Evolutionary conservation across 179 eudicot genomes (phyloP).

Genomic region (Silene noctiflora): DNA sequence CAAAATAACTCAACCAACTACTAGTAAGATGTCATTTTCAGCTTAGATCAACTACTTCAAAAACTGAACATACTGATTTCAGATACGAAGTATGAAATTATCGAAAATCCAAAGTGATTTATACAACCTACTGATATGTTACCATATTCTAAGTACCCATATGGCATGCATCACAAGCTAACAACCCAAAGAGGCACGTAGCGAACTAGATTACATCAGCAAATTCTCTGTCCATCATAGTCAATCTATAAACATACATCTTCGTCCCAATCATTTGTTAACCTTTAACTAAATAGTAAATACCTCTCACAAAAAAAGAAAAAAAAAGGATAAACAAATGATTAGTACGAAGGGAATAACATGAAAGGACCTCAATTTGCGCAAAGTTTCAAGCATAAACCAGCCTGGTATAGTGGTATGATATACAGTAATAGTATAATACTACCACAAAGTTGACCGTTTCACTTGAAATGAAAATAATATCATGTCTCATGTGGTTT

Average conservation of each 20-base stretch:
- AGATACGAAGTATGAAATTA: background rate
- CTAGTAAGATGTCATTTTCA: constrained; percentile 6
- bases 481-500: constrained; percentile 27
- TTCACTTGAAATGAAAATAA: constrained; percentile 12
- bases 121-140: background rate
- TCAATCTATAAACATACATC: background rate
- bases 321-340: too few species aligned
- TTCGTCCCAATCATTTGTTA: too few species aligned
- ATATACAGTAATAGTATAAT: background rate
- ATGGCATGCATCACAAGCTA: background rate
- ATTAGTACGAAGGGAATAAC: constrained; percentile 1
- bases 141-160: background rate
- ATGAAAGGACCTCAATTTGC: constrained; percentile 6
- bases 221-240: background rate
- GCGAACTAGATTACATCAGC: background rate
- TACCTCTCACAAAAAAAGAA: too few species aligned
- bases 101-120: background rate
- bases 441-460: background rate
- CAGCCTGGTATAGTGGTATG: background rate
- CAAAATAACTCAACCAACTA: background rate
- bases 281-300: too few species aligned
- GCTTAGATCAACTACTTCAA: background rate
- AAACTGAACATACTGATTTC: constrained; percentile 7
- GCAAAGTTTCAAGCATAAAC: background rate
- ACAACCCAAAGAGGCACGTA: constrained; percentile 2